Base-by-base conservation (phyloP, 2,329 filamentous ascomycete genomes). In the Pseudogymnoascus sp. region DNA sequence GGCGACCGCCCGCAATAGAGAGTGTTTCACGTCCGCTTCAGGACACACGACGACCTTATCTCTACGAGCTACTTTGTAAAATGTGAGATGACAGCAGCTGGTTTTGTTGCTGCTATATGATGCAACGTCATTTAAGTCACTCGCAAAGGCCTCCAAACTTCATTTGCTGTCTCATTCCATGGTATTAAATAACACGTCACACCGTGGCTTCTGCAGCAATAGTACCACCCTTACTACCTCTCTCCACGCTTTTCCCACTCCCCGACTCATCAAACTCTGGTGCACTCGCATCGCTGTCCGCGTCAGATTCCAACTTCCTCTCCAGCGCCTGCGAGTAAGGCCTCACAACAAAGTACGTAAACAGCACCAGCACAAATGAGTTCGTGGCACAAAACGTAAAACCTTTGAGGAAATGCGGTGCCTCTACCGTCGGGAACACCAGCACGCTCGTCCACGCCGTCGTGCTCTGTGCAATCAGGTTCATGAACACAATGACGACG, bases 361-460 rank as follows among this genome's bases (percentile, higher is more conserved):
- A 66, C 4, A 65, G 68, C 0, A 71, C 73, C 2, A 78, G 59
- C 2, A 71, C 68, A 60, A 77, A 78, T 0, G 74, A 69, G 40
- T 75, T 66, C 0, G 60, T 40, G 1, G 65, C 68, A 53, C 62
- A 65, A 40, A 65, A 69, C 7, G 59, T 65, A 59, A 61, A 80
- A 1, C 78, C 78, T 63, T 79, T 80, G 0, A 73, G 72, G 60
- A 74, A 81, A 1, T 73, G 66, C 1, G 79, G 78, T 0, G 74
- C 74, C 63, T 81, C 78, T 2, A 77, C 74, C 0, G 78, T 80
- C 0, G 73, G 74, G 66, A 83, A 86, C 0, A 77, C 75, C 7
- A 81, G 65, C 2, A 81, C 67, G 3, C 74, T 75, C 3, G 77
- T 81, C 79, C 78, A 81, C 0, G 76, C 78, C 0, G 78, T 80